Conservation (phyloP, 2,329 filamentous ascomycete species). For the Dactylellina cionopaga region DNA sequence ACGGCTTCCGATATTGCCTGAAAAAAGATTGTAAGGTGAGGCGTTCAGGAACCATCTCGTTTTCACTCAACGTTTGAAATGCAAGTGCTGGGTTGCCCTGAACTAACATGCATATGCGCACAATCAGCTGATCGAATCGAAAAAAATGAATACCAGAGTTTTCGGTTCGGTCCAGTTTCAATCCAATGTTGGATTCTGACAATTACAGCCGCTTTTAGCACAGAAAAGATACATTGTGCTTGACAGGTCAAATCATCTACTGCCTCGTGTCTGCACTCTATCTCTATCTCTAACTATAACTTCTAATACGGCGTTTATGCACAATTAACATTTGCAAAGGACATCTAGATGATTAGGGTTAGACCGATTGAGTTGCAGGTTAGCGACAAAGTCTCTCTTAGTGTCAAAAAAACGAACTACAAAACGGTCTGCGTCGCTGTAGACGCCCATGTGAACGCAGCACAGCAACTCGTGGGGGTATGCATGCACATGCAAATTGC, state of each 20-base stretch:
- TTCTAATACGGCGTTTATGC: slow-evolving; percentile 23
- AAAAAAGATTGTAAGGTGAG: too few relatives aligned
- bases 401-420: slow-evolving; percentile 12
- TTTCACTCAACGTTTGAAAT: too few relatives aligned
- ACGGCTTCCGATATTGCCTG: background rate
- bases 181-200: background rate
- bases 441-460: slow-evolving; percentile 21
- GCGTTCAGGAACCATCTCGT: too few relatives aligned
- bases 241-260: background rate
- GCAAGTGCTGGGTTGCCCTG: slow-evolving; percentile 28
- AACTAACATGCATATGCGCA: slow-evolving; percentile 18
- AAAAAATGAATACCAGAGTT: background rate
- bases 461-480: background rate
- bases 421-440: slow-evolving; percentile 37
- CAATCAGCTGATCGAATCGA: slow-evolving; percentile 32
- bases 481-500: slow-evolving; percentile 15
- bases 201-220: too few relatives aligned
- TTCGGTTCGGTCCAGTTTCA: background rate
- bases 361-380: slow-evolving; percentile 18
- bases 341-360: background rate
- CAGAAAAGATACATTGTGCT: too few relatives aligned
- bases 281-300: background rate
- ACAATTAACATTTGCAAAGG: background rate
- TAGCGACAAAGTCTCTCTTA: slow-evolving; percentile 6
- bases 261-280: background rate